Evolutionary conservation across 2,329 filamentous ascomycete species (phyloP).

Genomic region (Pleomassaria siparia): DNA sequence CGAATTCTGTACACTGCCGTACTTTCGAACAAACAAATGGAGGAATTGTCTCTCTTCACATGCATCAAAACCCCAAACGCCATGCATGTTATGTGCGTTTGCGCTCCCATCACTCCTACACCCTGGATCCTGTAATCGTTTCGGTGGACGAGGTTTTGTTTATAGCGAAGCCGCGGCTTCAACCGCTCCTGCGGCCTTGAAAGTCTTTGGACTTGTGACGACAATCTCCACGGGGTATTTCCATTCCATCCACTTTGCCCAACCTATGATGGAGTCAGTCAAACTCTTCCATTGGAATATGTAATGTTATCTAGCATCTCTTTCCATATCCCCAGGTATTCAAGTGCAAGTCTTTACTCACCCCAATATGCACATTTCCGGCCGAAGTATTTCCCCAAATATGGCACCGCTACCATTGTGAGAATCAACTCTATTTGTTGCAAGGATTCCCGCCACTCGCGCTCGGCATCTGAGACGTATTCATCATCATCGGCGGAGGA

Average conservation of each 20-base stretch:
- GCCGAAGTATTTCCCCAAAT: slow-evolving; percentile 91
- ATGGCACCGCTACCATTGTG: slow-evolving; percentile 93
- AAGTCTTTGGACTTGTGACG: slow-evolving; percentile 48
- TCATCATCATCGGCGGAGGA: slow-evolving; percentile 59
- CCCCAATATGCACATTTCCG: slow-evolving; percentile 96
- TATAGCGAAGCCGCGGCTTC: slow-evolving; percentile 50
- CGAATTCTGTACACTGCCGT: neutral
- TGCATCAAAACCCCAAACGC: neutral
- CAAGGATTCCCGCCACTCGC: slow-evolving; percentile 91
- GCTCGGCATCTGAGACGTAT: slow-evolving; percentile 78
- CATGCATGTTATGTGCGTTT: neutral
- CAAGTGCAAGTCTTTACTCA: slow-evolving; percentile 51
- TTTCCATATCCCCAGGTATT: neutral
- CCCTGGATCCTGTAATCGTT: neutral
- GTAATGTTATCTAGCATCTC: no score
- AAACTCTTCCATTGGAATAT: neutral
- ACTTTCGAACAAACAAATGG: neutral
- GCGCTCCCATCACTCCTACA: neutral
- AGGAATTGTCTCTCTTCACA: neutral
- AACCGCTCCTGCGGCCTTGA: slow-evolving; percentile 50
- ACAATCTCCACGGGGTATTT: slow-evolving; percentile 78
- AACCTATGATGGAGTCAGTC: slow-evolving; percentile 60
- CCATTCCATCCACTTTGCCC: slow-evolving; percentile 94
- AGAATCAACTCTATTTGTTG: slow-evolving; percentile 91
- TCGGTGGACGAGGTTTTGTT: neutral